Conservation (phyloP, 2,329 filamentous ascomycete species). For the Xylaria sp. region DNA sequence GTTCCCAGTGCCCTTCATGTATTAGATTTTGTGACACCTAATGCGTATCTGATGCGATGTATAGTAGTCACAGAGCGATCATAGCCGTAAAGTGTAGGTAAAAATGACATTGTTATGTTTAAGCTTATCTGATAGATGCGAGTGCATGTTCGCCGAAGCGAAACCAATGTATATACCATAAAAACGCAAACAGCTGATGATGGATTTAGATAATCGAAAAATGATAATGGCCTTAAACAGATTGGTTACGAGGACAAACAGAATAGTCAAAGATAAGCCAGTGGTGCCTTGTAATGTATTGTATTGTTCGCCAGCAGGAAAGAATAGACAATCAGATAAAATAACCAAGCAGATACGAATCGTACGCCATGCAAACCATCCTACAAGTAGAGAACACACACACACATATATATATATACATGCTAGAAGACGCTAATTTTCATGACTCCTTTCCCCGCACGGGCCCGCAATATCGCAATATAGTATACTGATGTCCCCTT, state of each 20-base stretch:
- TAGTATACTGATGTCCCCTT: not conserved
- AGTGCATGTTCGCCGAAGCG: not conserved
- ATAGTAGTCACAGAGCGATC: not conserved
- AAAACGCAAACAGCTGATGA: not conserved
- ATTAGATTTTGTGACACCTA: not conserved
- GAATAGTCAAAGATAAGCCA: not conserved
- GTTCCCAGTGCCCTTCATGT: too few species aligned
- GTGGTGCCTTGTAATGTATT: not conserved
- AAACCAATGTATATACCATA: not conserved
- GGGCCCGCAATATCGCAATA: not conserved
- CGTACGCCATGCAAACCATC: too few species aligned
- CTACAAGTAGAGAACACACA: not conserved
- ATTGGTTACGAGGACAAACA: not conserved
- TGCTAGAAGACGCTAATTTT: conserved; percentile 12
- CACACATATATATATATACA: not conserved
- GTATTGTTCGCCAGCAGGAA: not conserved
- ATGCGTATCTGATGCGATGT: not conserved
- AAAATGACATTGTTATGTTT: not conserved
- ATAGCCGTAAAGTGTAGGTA: not conserved
- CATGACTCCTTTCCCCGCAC: not conserved
- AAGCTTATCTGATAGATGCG: not conserved
- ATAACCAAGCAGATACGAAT: too few species aligned
- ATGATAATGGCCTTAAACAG: not conserved
- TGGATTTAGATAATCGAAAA: not conserved
- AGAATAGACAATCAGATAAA: not conserved